Evolutionary conservation across 2,329 filamentous ascomycete species (phyloP), one percentile per base, ranked within the genome.

Genomic region (Apiospora hydei): DNA sequence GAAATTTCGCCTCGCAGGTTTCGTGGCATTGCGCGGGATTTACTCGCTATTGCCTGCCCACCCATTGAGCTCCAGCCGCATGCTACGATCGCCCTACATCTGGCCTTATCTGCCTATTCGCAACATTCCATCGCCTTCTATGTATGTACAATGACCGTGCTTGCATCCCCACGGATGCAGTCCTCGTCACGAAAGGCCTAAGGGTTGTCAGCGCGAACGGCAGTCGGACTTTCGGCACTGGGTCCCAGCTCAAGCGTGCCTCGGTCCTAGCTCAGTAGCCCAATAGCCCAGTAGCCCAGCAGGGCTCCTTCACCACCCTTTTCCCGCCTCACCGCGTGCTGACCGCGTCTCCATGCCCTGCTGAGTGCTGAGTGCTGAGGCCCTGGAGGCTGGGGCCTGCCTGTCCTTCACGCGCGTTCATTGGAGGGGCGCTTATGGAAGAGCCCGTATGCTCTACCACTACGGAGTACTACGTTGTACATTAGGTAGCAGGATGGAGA

Each of bases 21-120:
- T 69, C 44, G 13, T 47, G 68, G 68, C 68, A 41, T 57, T 57
- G 30, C 49, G 68, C 68, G 68, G 68, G 47, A 69, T 69, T 69
- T 57, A 24, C 68, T 69, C 68, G 68, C 68, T 16, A 26, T 69
- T 38, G 10, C 47, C 38, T 26, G 18, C 24, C 66, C 26, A 46
- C 41, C 66, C 66, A 46, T 11, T 10, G 21, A 47, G 43, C 66
- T 68, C 66, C 44, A 47, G 66, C 66, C 44, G 44, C 66, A 64
- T 64, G 57, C 34, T 24, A n/a, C 57, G 57, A 64, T 41, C 57
- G 57, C 57, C 57, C 57, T 64, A 64, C 30, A 61, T 61, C 53
- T 61, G 53, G 30, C 53, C 53, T 14, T 53, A 53, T 53, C 51
- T 57, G 24, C 26, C 57, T 41, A 64, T 21, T 64, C 11, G 34